Evolutionary conservation across 129 eudicot species (phyloP), one percentile per base, ranked within the genome.

Genomic region (Centella asiatica): DNA sequence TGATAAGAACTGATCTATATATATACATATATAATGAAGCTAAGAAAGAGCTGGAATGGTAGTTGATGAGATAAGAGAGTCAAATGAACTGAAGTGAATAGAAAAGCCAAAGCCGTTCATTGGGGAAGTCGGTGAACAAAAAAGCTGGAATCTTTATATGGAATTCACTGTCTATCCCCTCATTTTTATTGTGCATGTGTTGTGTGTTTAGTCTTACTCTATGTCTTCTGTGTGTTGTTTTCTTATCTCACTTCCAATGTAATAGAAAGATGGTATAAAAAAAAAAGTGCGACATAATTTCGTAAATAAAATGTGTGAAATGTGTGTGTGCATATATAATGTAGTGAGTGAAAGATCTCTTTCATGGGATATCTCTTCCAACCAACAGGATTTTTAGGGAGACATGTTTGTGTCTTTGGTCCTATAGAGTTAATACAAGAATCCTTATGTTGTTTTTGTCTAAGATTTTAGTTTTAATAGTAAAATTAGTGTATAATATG

Each of bases 31-130:
- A 64, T 13, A 33, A 14, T 55, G 20, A 15, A 27, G 26, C 28
- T n/a, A 10, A 64, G 3, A 47, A 13, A 33, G 22, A 8, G n/a
- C n/a, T 13, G 9, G 33, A 51, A 25, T n/a, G 13, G 1, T 31
- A 57, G 70, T 58, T 52, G 75, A 48, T 63, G 74, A 49, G 65
- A 72, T n/a, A 67, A 19, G 32, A 34, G 20, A 44, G 65, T 47
- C 55, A 59, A 34, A 64, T 26, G 63, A 53, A 7, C n/a, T 36
- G 54, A 64, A 76, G 50, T 46, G 65, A 55, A 36, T 54, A 70
- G 74, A 70, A 66, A 63, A 20, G 57, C 75, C 72, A 77, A 65
- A 42, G 68, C 57, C 58, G 67, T 64, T 69, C 64, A 65, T 69
- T 64, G 69, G 69, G 40, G 75, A 57, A 45, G 56, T 72, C 72